These are phyloP conservation scores for Cyclostephanos invisitatus DNA, from an alignment of 108 stramenopile genomes.

Conservation along the genomic window DNA sequence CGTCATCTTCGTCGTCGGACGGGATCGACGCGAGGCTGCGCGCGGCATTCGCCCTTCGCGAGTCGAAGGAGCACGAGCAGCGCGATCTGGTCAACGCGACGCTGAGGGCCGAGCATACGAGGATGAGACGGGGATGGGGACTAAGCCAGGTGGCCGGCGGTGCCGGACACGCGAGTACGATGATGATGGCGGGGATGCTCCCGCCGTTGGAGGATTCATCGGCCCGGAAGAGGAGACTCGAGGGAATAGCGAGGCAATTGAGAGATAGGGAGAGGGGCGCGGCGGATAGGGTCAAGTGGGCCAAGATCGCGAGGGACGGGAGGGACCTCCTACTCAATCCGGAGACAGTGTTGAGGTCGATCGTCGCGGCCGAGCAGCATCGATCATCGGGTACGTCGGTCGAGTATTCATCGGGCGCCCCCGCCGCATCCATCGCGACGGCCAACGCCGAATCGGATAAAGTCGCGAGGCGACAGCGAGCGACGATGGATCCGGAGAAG, in stretches of 20 bases:
- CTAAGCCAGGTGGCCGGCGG: constrained; percentile 26
- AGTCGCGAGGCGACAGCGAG: constrained; percentile 40
- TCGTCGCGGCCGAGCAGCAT: constrained; percentile 20
- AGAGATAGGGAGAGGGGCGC: constrained; percentile 55
- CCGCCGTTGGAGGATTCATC: constrained; percentile 45
- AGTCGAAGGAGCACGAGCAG: constrained; percentile 83
- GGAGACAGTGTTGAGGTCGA: constrained; percentile 31
- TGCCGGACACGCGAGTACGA: constrained; percentile 20
- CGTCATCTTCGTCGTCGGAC: not conserved
- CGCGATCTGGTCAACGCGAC: constrained; percentile 72
- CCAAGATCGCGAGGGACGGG: constrained; percentile 33
- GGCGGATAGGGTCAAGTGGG: constrained; percentile 47
- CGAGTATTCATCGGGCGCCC: not conserved
- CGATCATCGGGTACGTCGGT: constrained; percentile 19
- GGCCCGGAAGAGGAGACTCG: constrained; percentile 58
- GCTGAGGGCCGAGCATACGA: constrained; percentile 50
- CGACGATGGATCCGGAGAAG: constrained; percentile 29
- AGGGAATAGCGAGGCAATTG: constrained; percentile 68
- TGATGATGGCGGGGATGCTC: constrained; percentile 11
- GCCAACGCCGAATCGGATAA: not conserved
- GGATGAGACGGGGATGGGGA: constrained; percentile 40
- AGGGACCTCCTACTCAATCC: constrained; percentile 41
- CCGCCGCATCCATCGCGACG: not conserved
- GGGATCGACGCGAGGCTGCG: constrained; percentile 61
- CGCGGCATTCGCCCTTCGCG: constrained; percentile 79